A percentile compares a stretch with the other conserved stretches of the same genome.
Evolutionary conservation across 2,329 filamentous ascomycete genomes (phyloP).

Genomic region (Paracoccidioides lutzii): DNA sequence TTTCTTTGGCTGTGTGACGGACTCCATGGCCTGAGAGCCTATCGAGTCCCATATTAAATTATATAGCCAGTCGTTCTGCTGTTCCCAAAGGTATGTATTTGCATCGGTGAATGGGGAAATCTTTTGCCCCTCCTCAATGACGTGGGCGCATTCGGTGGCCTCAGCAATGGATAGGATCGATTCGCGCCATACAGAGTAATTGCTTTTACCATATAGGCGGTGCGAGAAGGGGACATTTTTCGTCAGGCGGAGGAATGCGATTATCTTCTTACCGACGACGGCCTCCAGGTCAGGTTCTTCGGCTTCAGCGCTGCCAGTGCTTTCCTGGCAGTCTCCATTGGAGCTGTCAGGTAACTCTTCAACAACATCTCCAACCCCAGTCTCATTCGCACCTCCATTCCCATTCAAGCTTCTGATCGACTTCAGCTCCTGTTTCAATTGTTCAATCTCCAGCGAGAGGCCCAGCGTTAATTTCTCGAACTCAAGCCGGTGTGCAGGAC

Average conservation of each 20-base stretch:
- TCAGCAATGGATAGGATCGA: constrained; percentile 1
- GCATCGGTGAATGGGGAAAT: background rate
- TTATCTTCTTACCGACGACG: constrained; percentile 2
- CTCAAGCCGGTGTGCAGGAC: background rate
- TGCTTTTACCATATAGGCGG: background rate
- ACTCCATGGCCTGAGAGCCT: background rate
- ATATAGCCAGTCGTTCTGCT: constrained; percentile 1
- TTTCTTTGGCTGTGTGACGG: background rate
- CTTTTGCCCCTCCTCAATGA: background rate
- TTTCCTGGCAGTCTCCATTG: background rate
- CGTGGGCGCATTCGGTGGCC: background rate
- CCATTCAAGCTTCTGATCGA: background rate
- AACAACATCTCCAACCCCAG: background rate
- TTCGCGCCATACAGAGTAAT: background rate
- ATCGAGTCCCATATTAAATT: constrained; percentile 1
- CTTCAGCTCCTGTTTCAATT: background rate
- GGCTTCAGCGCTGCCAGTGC: background rate
- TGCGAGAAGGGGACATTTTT: background rate
- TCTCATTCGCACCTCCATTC: background rate
- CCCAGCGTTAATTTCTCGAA: background rate
- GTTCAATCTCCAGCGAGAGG: background rate
- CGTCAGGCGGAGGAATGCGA: background rate
- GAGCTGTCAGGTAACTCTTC: background rate
- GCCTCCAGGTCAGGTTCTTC: background rate
- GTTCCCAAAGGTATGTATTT: background rate